Evolutionary conservation across 106 monocot species (phyloP), one percentile per base, ranked within the genome.

Genomic region (Hemerocallis citrina): DNA sequence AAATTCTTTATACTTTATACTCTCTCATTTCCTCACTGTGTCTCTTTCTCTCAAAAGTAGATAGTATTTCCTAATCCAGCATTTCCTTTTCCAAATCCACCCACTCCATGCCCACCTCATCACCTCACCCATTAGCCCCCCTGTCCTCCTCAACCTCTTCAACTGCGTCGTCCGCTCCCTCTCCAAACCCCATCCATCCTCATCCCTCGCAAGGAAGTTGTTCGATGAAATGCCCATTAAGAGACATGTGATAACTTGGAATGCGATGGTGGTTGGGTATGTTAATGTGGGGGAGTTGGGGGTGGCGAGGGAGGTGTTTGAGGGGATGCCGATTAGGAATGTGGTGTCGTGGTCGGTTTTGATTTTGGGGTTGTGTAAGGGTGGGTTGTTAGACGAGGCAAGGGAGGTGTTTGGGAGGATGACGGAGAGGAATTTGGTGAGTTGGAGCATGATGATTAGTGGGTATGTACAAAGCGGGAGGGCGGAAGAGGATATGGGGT

Each of bases 201-300:
- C n/a, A n/a, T n/a, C n/a, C n/a, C n/a, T n/a, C 9, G 81, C 86
- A 4, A 44, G 43, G 51, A 17, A 2, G 3, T 22, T 86, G 24
- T 86, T 86, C 31, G 74, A 77, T 30, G 19, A 13, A 42, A 82
- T 75, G 78, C 46, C 62, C 0, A n/a, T n/a, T n/a, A 38, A 73
- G 42, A 68, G 68, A 21, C 72, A 78, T 11, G 58, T 57, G 42
- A 75, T 78, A 28, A 61, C 81, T 10, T 81, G 66, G 67, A 81
- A 86, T 37, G 81, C 72, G 0, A 68, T 86, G 78, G 27, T 86
- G 5, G 81, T 81, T 13, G 75, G 75, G n/a, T 75, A 86, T 31
- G 68, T 68, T 14, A 81, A 78, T 40, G 63, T 65, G 1, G 75
- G 86, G 25, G 61, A 68, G 7, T n/a, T 72, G 37, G 4, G 24